These are phyloP conservation scores for Thelonectria blattea DNA, from an alignment of 2,329 filamentous ascomycete genomes.

Conservation along the genomic window DNA sequence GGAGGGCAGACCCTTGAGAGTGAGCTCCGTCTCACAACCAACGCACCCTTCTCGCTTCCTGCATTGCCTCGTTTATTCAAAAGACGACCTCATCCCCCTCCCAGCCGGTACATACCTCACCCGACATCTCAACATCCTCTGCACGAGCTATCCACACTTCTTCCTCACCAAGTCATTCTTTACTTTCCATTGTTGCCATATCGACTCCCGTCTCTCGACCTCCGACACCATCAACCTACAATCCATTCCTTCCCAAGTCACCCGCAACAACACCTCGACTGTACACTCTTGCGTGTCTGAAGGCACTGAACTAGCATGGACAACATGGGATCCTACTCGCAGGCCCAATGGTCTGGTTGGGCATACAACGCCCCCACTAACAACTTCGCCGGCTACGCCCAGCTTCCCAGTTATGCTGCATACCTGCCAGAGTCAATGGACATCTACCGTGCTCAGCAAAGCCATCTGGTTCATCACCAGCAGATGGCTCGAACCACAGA, in stretches of 20 bases:
- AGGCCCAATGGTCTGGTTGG: conserved; percentile 46
- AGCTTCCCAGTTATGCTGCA: conserved; percentile 43
- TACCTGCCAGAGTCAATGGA: conserved; percentile 49
- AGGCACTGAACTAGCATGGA: conserved; percentile 29
- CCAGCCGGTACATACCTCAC: conserved; percentile 17
- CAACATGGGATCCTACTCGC: conserved; percentile 44
- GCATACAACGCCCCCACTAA: conserved; percentile 40
- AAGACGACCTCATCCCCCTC: conserved; percentile 36
- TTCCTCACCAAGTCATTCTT: conserved; percentile 23
- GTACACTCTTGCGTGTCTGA: conserved; percentile 1
- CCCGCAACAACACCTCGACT: background rate
- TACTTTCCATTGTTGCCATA: background rate
- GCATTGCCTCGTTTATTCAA: conserved; percentile 31
- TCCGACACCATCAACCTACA: background rate
- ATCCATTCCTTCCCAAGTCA: background rate
- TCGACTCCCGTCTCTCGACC: background rate
- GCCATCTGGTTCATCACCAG: conserved; percentile 46
- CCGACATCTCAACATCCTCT: conserved; percentile 20
- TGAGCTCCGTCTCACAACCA: conserved; percentile 43
- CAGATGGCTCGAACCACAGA: conserved; percentile 51
- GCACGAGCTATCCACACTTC: background rate
- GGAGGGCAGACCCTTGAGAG: conserved; percentile 40
- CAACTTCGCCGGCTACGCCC: conserved; percentile 42
- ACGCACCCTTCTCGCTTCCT: conserved; percentile 42
- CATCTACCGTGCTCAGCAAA: conserved; percentile 46